Percentiles rank a stretch among this genome's conserved stretches.
phyloP scores from a whole-genome alignment of 352 stramenopile genomes.

The Pythium phragmiticola region DNA sequence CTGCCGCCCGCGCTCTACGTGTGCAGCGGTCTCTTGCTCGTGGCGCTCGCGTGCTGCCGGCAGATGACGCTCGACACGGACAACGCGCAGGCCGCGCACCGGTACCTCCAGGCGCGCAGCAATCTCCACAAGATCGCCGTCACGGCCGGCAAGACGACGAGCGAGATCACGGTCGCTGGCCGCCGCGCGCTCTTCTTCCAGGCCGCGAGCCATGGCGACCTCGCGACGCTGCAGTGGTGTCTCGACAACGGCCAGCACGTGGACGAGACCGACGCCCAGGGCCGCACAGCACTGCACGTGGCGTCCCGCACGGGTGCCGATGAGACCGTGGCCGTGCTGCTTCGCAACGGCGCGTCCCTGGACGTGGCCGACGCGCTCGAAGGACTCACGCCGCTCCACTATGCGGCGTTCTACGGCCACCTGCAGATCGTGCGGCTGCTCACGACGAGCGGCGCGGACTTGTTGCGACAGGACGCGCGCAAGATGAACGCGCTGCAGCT shows the following conservation, averaged over 20 bases:
- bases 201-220: slow-evolving; percentile 44
- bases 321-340: slow-evolving; percentile 56
- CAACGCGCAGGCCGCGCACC: slow-evolving; percentile 62
- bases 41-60: slow-evolving; percentile 48
- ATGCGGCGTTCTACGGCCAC: slow-evolving; percentile 73
- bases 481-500: slow-evolving; percentile 73
- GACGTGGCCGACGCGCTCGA: slow-evolving; percentile 61
- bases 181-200: slow-evolving; percentile 67
- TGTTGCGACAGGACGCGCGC: slow-evolving; percentile 49
- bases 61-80: slow-evolving; percentile 50
- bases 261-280: slow-evolving; percentile 64
- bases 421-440: slow-evolving; percentile 67
- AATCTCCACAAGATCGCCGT: slow-evolving; percentile 59
- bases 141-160: slow-evolving; percentile 33
- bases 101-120: slow-evolving; percentile 39
- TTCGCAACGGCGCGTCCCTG: slow-evolving; percentile 65
- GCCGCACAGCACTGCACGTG: slow-evolving; percentile 67
- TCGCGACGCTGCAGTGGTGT: slow-evolving; percentile 53
- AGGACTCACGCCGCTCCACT: slow-evolving; percentile 62
- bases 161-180: slow-evolving; percentile 37
- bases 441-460: slow-evolving; percentile 50
- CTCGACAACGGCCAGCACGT: slow-evolving; percentile 56
- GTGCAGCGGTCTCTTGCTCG: slow-evolving; percentile 31
- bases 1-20: slow-evolving; percentile 45
- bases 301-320: slow-evolving; percentile 52